Evolutionary conservation across 805 yeast genomes (phyloP), one percentile per base, ranked within the genome.

Genomic region (Cyberlindnera misumaiensis): DNA sequence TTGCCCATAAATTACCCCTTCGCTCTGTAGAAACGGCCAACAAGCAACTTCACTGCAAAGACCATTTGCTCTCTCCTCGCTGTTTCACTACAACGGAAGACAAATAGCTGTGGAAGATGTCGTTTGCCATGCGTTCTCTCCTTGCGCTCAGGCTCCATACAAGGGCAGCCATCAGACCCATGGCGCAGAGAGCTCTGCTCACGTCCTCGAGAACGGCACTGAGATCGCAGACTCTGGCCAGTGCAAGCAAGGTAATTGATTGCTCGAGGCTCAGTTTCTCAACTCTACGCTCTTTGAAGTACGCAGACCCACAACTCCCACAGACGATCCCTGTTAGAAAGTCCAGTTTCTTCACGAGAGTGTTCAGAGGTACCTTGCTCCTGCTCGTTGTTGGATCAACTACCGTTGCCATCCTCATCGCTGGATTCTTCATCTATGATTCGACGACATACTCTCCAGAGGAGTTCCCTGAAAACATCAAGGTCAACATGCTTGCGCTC

Each of bases 391-490:
- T 66, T 12, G 58, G 74, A 9, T 64, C 70, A 14, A 60, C 72
- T 0, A 60, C 75, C 2, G 47, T 73, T 22, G 57, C 62, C 5
- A 44, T 62, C 4, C 53, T 71, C 1, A 34, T 80, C 13, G 59
- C 63, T 4, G 73, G 67, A 1, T 75, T 80, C 59, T 78, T 80
- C 58, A 50, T 77, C 35, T 80, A 80, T 48, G 87, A 80, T 60
- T 66, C 78, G 18, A 75, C 81, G 11, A 80, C 87, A n/a, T 80
- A 80, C 51, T 44, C 58, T 17, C 65, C 69, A 25, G 62, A 62
- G 11, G 67, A 60, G 17, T 44, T 60, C 22, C 62, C 67, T 28
- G 70, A 64, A 8, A 63, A 66, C 33, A 62, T 79, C 34, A 59
- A 62, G 13, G 75, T 80, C 12, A 73, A 81, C 10, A 56, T 62